Base-by-base conservation (phyloP, 805 yeast species). In the Pichia scutulata region DNA sequence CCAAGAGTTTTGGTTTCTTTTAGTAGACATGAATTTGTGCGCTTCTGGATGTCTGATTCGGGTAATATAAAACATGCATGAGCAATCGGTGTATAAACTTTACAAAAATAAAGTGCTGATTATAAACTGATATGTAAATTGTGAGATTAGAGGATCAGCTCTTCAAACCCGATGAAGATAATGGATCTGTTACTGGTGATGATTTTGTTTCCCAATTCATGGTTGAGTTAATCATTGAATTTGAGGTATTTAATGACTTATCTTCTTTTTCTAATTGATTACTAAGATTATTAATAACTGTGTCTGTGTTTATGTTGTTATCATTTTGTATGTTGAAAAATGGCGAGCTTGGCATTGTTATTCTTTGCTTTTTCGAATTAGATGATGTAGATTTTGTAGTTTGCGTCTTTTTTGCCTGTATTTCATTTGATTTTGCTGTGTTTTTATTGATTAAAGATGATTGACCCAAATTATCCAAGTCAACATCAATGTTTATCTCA, bases 321-420 rank as follows among this genome's bases (percentile, higher is more conserved):
- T 56, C 53, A 22, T 52, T 47, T 12, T 50, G 54, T 12, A 55
- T 45, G 19, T 54, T 43, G 46, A 62, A 64, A 45, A 63, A 64
- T 8, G 70, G 70, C 4, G 70, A 66, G 44, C 68, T 63, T 25
- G 70, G 70, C 65, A 66, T 62, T 21, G 54, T 59, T 18, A 54
- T 13, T 19, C 52, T 52, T 13, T 24, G 13, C 18, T 18, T 23
- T 41, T 44, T 33, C 16, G 16, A 13, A 16, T n/a, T 26, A 4
- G 6, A 22, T 25, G 26, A 25, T 9, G n/a, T 33, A n/a, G 37
- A 25, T 8, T 13, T 25, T 41, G 16, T 6, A 13, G 13, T 26
- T 26, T 18, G 10, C 13, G 16, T 24, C 19, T 33, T 28, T 21
- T 24, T n/a, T 8, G 37, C 16, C 19, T 33, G 37, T 33, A 33